Percentiles rank a stretch among this genome's conserved stretches.
phyloP scores from a whole-genome alignment of 176 grass and related monocot species.

The Alloteropsis semialata region DNA sequence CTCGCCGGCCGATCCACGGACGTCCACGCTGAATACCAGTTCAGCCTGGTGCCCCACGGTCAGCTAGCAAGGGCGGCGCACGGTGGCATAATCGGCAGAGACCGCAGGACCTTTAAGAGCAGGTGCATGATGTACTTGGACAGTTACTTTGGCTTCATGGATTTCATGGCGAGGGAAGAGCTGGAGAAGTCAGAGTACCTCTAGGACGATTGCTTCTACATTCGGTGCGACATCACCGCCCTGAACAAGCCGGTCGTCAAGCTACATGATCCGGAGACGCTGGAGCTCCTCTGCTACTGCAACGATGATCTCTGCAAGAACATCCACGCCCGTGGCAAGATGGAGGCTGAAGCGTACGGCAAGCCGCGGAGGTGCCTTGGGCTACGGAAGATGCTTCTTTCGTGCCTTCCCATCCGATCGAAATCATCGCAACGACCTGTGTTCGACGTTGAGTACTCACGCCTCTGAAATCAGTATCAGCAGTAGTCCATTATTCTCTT shows the following conservation, averaged over 20 bases:
- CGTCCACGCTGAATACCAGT: not conserved
- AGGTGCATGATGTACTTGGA: accelerated
- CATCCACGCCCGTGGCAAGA: not conserved
- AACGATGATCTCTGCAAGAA: not conserved
- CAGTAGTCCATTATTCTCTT: too few species aligned
- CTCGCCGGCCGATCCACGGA: not conserved
- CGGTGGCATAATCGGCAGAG: not conserved
- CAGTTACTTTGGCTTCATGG: not conserved
- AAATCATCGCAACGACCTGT: not conserved
- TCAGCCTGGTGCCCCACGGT: not conserved
- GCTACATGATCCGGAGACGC: not conserved
- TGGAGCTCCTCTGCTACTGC: not conserved
- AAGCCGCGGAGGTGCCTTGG: not conserved
- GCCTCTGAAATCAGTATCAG: too few species aligned
- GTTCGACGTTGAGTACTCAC: not conserved
- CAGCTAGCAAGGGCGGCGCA: not conserved
- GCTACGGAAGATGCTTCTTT: not conserved
- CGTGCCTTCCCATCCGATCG: not conserved
- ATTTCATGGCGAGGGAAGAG: not conserved
- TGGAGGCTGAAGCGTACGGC: not conserved
- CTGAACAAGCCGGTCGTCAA: not conserved
- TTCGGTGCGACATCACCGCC: not conserved
- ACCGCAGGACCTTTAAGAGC: not conserved
- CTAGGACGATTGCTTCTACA: not conserved
- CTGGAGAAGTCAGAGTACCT: not conserved